These are phyloP conservation scores for Podila verticillata DNA, from an alignment of 192 early-diverging fungal genomes.

Conservation along the genomic window DNA sequence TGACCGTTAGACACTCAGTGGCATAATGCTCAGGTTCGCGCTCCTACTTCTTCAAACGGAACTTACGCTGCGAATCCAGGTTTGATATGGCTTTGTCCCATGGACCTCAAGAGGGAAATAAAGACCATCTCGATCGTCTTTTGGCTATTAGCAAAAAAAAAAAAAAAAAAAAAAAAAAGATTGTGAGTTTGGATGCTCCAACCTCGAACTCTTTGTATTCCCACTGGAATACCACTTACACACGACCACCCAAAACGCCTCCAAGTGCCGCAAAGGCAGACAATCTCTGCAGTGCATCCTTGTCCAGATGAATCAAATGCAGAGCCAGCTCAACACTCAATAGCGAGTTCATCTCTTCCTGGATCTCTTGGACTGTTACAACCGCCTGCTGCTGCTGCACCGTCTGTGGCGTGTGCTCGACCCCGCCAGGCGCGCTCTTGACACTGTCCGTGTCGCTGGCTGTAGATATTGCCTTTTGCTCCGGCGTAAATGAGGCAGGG, in stretches of 20 bases:
- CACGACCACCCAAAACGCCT: slow-evolving; percentile 63
- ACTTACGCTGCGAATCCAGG: slow-evolving; percentile 70
- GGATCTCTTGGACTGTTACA: slow-evolving; percentile 39
- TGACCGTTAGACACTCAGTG: neutral
- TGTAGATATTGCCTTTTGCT: slow-evolving; percentile 26
- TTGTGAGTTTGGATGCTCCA: neutral
- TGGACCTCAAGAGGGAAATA: slow-evolving; percentile 70
- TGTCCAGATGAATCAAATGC: slow-evolving; percentile 89
- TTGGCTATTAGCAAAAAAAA: slow-evolving; percentile 54
- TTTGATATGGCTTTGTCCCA: slow-evolving; percentile 80
- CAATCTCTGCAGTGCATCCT: slow-evolving; percentile 75
- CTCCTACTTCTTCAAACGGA: neutral
- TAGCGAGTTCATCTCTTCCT: slow-evolving; percentile 67
- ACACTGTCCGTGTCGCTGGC: slow-evolving; percentile 61
- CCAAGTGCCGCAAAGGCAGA: slow-evolving; percentile 71
- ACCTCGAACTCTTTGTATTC: no score
- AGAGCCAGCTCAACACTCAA: slow-evolving; percentile 85
- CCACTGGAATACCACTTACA: slow-evolving; percentile 58
- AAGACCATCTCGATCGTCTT: slow-evolving; percentile 84
- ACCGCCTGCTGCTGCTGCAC: slow-evolving; percentile 9
- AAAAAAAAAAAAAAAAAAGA: slow-evolving; percentile 9
- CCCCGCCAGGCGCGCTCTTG: slow-evolving; percentile 19
- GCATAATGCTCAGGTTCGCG: no score
- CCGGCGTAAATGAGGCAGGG: slow-evolving; percentile 25
- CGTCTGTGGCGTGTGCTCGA: slow-evolving; percentile 4